phyloP scores from a whole-genome alignment of 2,329 filamentous ascomycete genomes.

The Fusarium concolor region DNA sequence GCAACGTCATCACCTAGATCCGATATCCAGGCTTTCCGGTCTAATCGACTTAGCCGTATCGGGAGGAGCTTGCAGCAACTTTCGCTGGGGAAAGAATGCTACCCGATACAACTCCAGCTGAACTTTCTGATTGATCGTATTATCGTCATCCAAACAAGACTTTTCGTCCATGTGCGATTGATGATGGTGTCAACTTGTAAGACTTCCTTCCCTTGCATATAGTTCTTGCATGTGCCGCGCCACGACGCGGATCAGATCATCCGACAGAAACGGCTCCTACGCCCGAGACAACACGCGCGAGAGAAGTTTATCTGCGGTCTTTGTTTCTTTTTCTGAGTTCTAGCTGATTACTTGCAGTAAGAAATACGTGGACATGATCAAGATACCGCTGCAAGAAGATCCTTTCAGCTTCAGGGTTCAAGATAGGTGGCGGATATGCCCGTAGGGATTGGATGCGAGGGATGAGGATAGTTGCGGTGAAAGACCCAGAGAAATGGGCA shows the following conservation, averaged over 20 bases:
- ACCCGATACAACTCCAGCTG: slow-evolving; percentile 4
- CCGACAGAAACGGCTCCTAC: not conserved
- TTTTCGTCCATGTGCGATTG: not conserved
- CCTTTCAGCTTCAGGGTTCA: not conserved
- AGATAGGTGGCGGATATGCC: slow-evolving; percentile 13
- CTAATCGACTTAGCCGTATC: slow-evolving; percentile 18
- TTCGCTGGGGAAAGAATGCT: slow-evolving; percentile 2
- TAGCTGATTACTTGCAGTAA: not conserved
- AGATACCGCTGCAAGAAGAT: slow-evolving; percentile 2
- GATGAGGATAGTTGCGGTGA: not conserved
- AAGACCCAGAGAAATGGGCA: too few species aligned
- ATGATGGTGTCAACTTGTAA: not conserved
- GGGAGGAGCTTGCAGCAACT: slow-evolving; percentile 25
- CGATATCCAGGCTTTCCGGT: slow-evolving; percentile 1
- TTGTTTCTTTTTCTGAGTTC: not conserved
- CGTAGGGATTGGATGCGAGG: not conserved
- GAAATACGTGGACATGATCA: not conserved
- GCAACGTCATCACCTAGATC: slow-evolving; percentile 3
- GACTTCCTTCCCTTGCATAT: slow-evolving; percentile 27
- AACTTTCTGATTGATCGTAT: slow-evolving; percentile 10
- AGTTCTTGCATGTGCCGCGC: not conserved
- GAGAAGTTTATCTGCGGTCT: not conserved
- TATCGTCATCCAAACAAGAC: not conserved
- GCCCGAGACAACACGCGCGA: slow-evolving; percentile 31
- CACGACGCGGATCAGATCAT: not conserved